Percentiles rank a stretch among this genome's conserved stretches.
Evolutionary conservation across 2,329 filamentous ascomycete genomes (phyloP).

Genomic region (Lasiodiplodia hormozganensis): DNA sequence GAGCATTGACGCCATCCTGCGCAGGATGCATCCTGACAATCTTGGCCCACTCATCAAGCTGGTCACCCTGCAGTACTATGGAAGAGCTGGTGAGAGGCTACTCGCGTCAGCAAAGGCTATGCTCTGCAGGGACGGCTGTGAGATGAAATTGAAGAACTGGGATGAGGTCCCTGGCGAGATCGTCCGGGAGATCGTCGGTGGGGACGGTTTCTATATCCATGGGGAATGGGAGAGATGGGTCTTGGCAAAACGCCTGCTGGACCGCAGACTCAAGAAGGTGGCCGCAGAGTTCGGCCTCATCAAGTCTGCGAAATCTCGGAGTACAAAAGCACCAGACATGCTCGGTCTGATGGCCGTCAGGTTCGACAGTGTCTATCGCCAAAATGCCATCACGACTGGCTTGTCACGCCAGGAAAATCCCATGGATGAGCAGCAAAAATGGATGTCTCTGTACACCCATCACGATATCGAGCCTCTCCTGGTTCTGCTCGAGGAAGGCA

Average conservation of each 20-base stretch:
- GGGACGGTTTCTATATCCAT: slow-evolving; percentile 65
- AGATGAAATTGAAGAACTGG: slow-evolving; percentile 62
- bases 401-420: slow-evolving; percentile 32
- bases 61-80: slow-evolving; percentile 64
- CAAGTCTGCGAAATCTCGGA: slow-evolving; percentile 50
- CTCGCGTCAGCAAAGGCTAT: slow-evolving; percentile 64
- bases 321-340: slow-evolving; percentile 56
- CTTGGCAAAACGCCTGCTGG: slow-evolving; percentile 60
- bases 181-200: slow-evolving; percentile 64
- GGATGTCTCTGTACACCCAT: slow-evolving; percentile 60
- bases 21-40: slow-evolving; percentile 60
- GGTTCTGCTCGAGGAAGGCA: slow-evolving; percentile 64
- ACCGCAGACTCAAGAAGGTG: slow-evolving; percentile 56
- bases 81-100: slow-evolving; percentile 61
- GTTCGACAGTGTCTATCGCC: slow-evolving; percentile 60
- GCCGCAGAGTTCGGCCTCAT: slow-evolving; percentile 58
- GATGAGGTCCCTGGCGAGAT: slow-evolving; percentile 65
- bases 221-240: slow-evolving; percentile 66
- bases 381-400: slow-evolving; percentile 47
- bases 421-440: slow-evolving; percentile 55
- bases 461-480: slow-evolving; percentile 63
- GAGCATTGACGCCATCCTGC: slow-evolving; percentile 61
- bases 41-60: slow-evolving; percentile 59
- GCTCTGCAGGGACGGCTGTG: slow-evolving; percentile 64
- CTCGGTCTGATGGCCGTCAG: slow-evolving; percentile 59